Percentiles rank a stretch among this genome's conserved stretches.
These are phyloP conservation scores for Hygrophila difformis DNA, from an alignment of 257 asterid genomes.

Conservation along the genomic window DNA sequence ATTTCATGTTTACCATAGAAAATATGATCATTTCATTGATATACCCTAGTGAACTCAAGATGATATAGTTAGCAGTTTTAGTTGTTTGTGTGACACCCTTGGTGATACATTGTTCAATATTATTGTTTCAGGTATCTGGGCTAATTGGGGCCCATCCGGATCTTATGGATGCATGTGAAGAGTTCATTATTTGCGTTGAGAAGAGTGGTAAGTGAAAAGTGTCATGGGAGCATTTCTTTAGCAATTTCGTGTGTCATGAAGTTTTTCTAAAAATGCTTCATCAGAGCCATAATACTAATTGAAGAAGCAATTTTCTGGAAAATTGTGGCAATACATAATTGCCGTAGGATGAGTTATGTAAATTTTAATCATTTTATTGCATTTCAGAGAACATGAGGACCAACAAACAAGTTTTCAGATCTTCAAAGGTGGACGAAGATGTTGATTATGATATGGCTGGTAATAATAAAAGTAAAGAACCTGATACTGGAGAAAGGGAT, in stretches of 20 bases:
- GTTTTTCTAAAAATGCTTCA: too few relatives aligned
- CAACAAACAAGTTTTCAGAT: conserved; percentile 23
- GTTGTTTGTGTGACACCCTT: too few relatives aligned
- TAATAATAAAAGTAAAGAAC: conserved; percentile 24
- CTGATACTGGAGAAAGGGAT: conserved; percentile 30
- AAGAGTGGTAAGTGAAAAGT: conserved; percentile 24
- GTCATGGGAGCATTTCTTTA: too few relatives aligned
- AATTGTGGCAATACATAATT: not conserved
- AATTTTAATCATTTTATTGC: conserved; percentile 11
- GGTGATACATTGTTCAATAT: too few relatives aligned
- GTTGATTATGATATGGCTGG: conserved; percentile 30
- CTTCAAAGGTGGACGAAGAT: conserved; percentile 26
- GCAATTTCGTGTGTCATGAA: too few relatives aligned
- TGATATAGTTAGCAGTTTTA: too few relatives aligned
- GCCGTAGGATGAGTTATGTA: not conserved
- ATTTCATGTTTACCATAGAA: too few relatives aligned
- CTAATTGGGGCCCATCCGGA: conserved; percentile 31
- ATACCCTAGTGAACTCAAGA: too few relatives aligned
- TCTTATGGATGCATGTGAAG: conserved; percentile 33
- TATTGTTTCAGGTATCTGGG: conserved; percentile 26
- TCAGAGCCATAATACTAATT: not conserved
- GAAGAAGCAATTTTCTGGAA: not conserved
- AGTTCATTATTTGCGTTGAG: conserved; percentile 26
- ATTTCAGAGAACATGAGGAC: conserved; percentile 38
- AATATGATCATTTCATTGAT: too few relatives aligned